These are phyloP conservation scores for Phylloporus scabripes DNA, from an alignment of 768 basidiomycete genomes.

Conservation along the genomic window DNA sequence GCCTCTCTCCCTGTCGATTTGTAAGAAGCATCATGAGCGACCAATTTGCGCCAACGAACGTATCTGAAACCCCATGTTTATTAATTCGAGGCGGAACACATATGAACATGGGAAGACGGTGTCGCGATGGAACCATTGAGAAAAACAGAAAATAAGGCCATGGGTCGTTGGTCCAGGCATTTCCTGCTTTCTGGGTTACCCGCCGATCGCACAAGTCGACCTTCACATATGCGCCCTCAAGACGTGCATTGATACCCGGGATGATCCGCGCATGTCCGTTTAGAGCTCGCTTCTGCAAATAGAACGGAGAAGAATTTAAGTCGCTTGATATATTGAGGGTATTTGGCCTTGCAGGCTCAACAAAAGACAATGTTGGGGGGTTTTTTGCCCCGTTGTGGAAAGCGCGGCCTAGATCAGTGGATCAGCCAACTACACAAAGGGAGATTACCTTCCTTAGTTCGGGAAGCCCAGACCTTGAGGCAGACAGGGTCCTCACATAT, in stretches of 20 bases:
- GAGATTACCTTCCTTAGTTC: conserved; percentile 9
- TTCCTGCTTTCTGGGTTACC: not conserved
- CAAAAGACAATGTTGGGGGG: conserved; percentile 18
- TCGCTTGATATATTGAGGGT: conserved; percentile 16
- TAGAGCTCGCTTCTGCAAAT: conserved; percentile 18
- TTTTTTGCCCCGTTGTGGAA: conserved; percentile 8
- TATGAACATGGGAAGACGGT: not conserved
- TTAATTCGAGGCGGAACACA: not conserved
- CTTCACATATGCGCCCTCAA: conserved; percentile 13
- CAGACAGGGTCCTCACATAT: conserved; percentile 10
- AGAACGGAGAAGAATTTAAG: conserved; percentile 19
- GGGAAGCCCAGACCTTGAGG: conserved; percentile 10
- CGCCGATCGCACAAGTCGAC: conserved; percentile 10
- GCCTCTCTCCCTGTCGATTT: not conserved
- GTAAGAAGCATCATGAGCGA: not conserved
- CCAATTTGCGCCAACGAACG: conserved; percentile 4
- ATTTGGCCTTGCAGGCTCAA: conserved; percentile 9
- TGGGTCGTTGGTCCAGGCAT: conserved; percentile 2
- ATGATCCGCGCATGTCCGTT: conserved; percentile 24
- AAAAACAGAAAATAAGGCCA: not conserved
- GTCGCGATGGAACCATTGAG: not conserved
- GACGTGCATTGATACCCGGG: conserved; percentile 17
- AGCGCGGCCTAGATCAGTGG: conserved; percentile 7
- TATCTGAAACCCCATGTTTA: not conserved
- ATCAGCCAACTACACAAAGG: conserved; percentile 8